A percentile compares a stretch with the other conserved stretches of the same genome.
These are phyloP conservation scores for Cocos nucifera DNA, from an alignment of 176 grass and related monocot genomes.

Conservation along the genomic window DNA sequence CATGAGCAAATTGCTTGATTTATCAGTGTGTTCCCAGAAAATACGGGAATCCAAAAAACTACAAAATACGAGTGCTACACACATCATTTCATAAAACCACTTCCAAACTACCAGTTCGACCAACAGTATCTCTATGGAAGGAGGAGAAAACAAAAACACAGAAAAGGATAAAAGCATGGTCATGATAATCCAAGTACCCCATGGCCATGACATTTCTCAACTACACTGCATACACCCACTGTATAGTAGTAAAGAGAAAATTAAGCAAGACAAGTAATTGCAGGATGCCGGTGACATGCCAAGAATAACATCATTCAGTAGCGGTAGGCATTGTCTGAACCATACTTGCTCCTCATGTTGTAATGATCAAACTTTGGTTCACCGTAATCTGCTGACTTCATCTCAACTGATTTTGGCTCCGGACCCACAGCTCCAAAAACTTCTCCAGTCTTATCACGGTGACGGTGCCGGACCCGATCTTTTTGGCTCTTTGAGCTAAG, in stretches of 20 bases:
- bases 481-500: constrained; percentile 49
- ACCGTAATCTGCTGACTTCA: constrained; percentile 37
- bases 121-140: no score
- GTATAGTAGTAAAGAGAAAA: no score
- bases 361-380: constrained; percentile 72
- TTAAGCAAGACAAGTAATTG: no score
- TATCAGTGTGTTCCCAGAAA: no score
- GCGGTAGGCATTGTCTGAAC: constrained; percentile 46
- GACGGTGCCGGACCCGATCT: constrained; percentile 67
- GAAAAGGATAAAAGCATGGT: background rate
- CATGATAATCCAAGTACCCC: background rate
- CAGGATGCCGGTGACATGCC: no score
- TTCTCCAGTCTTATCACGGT: constrained; percentile 71
- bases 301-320: constrained; percentile 32
- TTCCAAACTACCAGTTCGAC: no score
- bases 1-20: no score
- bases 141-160: background rate
- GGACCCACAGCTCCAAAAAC: constrained; percentile 28
- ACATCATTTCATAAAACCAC: no score
- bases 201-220: background rate
- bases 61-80: no score
- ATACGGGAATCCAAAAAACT: no score
- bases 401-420: constrained; percentile 36
- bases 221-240: background rate
- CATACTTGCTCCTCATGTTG: constrained; percentile 64